Evolutionary conservation across 2,329 filamentous ascomycete species (phyloP), one percentile per base, ranked within the genome.

Genomic region (Alternaria longipes): DNA sequence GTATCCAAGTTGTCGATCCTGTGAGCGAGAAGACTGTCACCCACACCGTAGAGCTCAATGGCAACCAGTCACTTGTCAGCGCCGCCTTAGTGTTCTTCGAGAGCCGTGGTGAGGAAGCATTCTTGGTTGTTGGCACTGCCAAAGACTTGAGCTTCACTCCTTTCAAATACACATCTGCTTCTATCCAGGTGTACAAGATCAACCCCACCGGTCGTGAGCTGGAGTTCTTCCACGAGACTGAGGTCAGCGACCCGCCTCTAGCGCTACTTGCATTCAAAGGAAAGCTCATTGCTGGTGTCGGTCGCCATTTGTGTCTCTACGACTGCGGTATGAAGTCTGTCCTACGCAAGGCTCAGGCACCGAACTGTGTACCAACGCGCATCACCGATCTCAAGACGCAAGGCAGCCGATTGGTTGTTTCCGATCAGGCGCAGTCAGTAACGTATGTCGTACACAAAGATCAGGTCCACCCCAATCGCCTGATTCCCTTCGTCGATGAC

Each of bases 181-280:
- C 90, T 69, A 91, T 99, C 36, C 92, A 97, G 72, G 91, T 98
- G 26, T 99, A 97, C 79, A 89, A 93, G 42, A 92, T 99, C 78
- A 87, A 91, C 53, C 91, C 96, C 50, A 89, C 93, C 63, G 96
- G 96, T n/a, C 89, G 89, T 56, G 89, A 93, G 71, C 86, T 99
- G 16, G 92, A 97, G 73, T 95, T 98, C 60, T 94, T 97, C 64
- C 95, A 99, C 81, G 97, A 97, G 79, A 99, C 96, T 0, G 93
- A 93, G 72, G 87, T 97, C 7, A 92, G 96, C 67, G 90, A 93
- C 66, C 94, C 94, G 2, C 93, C 96, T 1, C 88, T 93, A 71
- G 94, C 95, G n/a, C 84, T 99, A 16, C 83, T 95, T n/a, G 85
- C 89, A 3, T 99, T 99, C 83, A 94, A 98, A 78, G 96, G 96